These are phyloP conservation scores for Colletotrichum gigasporum DNA, from an alignment of 2,329 filamentous ascomycete genomes.

Conservation along the genomic window DNA sequence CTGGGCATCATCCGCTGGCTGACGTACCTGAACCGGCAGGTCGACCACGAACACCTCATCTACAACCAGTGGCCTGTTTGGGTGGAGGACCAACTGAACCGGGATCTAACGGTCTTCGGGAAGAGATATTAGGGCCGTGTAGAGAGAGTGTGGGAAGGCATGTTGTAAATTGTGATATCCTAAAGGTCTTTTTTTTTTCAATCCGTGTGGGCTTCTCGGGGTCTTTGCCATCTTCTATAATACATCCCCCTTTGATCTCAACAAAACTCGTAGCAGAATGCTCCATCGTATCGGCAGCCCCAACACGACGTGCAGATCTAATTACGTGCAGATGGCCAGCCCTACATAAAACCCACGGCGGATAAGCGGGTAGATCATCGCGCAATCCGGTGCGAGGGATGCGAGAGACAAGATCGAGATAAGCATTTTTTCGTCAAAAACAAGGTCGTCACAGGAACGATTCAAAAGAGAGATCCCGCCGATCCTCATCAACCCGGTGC, in stretches of 20 bases:
- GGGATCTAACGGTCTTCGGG: constrained; percentile 57
- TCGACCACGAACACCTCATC: constrained; percentile 52
- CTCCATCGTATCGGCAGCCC: neutral
- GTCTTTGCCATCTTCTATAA: neutral
- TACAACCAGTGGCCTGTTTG: constrained; percentile 65
- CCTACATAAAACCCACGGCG: neutral
- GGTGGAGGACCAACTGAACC: constrained; percentile 61
- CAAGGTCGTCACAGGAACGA: too few relatives aligned
- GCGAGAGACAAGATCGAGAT: neutral
- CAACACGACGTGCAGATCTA: neutral
- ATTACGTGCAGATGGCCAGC: neutral
- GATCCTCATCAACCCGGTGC: constrained; percentile 2
- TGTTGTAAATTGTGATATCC: neutral
- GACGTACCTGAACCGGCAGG: constrained; percentile 56
- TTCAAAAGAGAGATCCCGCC: neutral
- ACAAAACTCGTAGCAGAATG: too few relatives aligned
- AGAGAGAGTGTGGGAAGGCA: neutral
- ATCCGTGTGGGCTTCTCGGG: neutral
- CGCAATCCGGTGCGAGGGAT: neutral
- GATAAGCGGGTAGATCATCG: neutral
- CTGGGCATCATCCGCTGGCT: constrained; percentile 61
- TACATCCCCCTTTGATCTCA: too few relatives aligned
- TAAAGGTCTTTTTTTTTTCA: too few relatives aligned
- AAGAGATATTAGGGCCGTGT: constrained; percentile 33
- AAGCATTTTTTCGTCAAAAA: neutral